These are phyloP conservation scores for Leucaena leucocephala DNA, from an alignment of 306 rosid species.

Conservation along the genomic window DNA sequence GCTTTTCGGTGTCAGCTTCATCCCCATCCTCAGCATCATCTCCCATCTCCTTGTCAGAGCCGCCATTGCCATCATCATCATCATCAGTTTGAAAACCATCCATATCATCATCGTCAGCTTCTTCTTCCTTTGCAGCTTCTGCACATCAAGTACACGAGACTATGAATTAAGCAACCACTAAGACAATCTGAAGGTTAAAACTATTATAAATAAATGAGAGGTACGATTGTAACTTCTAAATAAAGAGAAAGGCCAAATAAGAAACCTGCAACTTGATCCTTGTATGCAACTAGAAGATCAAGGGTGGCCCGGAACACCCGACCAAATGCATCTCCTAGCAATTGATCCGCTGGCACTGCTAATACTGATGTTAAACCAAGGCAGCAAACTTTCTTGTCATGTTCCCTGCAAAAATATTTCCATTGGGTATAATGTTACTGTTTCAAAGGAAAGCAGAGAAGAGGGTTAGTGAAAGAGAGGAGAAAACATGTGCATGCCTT, in stretches of 20 bases:
- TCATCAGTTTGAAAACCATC: conserved; percentile 91
- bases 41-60: conserved; percentile 94
- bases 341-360: conserved; percentile 75
- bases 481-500: conserved; percentile 50
- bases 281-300: conserved; percentile 85
- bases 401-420: conserved; percentile 65
- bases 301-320: conserved; percentile 89
- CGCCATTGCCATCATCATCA: conserved; percentile 77
- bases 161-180: conserved; percentile 18
- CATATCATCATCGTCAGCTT: conserved; percentile 93
- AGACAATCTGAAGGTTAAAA: not conserved
- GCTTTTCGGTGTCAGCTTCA: conserved; percentile 69
- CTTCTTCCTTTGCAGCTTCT: conserved; percentile 91
- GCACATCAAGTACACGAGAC: conserved; percentile 36
- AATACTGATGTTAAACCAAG: conserved; percentile 86
- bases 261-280: conserved; percentile 93
- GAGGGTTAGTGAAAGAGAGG: not conserved
- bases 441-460: not conserved
- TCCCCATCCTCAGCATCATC: conserved; percentile 85
- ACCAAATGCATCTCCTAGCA: conserved; percentile 84
- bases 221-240: not conserved
- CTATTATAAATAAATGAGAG: not conserved
- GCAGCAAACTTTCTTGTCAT: conserved; percentile 94
- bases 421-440: not conserved
- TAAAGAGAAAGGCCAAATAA: conserved; percentile 5